Conservation (phyloP, 768 basidiomycete genomes). For the Lyophyllum semitale region DNA sequence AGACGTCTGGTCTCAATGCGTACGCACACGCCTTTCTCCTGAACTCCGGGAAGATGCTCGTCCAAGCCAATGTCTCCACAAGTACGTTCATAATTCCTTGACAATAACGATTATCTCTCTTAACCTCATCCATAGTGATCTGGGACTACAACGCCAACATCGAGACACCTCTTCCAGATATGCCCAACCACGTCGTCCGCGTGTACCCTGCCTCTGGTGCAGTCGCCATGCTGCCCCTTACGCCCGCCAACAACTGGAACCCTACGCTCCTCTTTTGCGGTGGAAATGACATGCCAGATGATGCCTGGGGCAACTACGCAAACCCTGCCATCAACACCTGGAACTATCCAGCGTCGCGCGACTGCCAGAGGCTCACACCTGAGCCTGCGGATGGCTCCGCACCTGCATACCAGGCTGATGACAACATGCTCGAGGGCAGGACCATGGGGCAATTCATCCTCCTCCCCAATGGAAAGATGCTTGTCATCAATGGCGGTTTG, state of each 20-base stretch:
- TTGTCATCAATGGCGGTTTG: conserved; percentile 81
- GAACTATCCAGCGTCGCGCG: conserved; percentile 67
- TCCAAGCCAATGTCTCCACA: conserved; percentile 82
- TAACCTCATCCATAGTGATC: conserved; percentile 28
- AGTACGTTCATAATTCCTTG: conserved; percentile 42
- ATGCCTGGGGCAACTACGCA: conserved; percentile 76
- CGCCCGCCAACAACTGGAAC: conserved; percentile 84
- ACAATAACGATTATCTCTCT: conserved; percentile 1
- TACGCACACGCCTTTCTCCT: conserved; percentile 77
- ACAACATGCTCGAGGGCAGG: conserved; percentile 71
- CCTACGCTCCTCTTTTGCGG: conserved; percentile 92
- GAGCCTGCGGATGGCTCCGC: conserved; percentile 72
- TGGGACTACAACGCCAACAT: conserved; percentile 58
- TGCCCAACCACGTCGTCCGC: conserved; percentile 74
- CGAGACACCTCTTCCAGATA: conserved; percentile 67
- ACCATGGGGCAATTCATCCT: conserved; percentile 94
- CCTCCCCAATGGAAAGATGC: conserved; percentile 74
- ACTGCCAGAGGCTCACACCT: conserved; percentile 85
- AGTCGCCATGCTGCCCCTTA: conserved; percentile 87
- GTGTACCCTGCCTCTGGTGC: conserved; percentile 92
- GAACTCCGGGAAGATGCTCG: conserved; percentile 76
- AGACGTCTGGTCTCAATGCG: conserved; percentile 77
- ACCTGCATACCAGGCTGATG: conserved; percentile 67
- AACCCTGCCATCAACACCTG: conserved; percentile 77
- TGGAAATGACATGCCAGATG: conserved; percentile 76